Base-by-base conservation (phyloP, 495 filamentous ascomycete species). In the Hyphodiscus hymeniophilus region DNA sequence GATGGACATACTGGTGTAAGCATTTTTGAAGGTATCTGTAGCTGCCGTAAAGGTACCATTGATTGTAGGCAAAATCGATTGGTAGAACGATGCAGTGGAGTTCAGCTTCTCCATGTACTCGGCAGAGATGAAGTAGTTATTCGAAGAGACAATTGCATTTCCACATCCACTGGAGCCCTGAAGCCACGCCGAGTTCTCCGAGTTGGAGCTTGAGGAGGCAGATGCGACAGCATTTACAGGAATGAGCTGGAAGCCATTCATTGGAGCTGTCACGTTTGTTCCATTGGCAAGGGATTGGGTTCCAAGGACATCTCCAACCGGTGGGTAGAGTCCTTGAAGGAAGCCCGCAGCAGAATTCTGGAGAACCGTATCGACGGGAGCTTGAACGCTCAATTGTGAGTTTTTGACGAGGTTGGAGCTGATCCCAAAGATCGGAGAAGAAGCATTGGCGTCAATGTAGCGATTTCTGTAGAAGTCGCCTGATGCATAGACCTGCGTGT, bases 281-380 rank as follows among this genome's bases (percentile, higher is more conserved):
- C 76, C 76, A 64, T 89, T 81, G 21, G 81, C 76, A 4, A 89
- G 66, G 38, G 63, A 67, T 39, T 72, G 69, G 18, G 65, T 57
- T 16, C 69, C 63, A 38, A 60, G 63, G 11, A 60, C 18, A 61
- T 70, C 61, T 22, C 77, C 78, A 17, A 76, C 68, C 2, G 88
- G 85, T 13, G 87, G 87, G 58, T 94, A 94, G 7, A 94, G 67
- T 7, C 82, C 87, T 66, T 90, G 85, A 58, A 91, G 71, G 58
- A 91, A 94, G 5, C 79, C 84, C 54, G 81, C 71, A 1, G 83
- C 84, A 3, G 84, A 84, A 16, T 73, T 80, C 61, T 81, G 75
- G 35, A 87, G 67, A 15, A 86, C 81, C 3, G 48, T 42, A 23
- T 58, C 55, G 13, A 58, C 54, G 1, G 83, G 80, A 20, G 52